Percentiles rank a stretch among this genome's conserved stretches.
phyloP scores from a whole-genome alignment of 2,329 filamentous ascomycete species.

The Trichoderma arundinaceum region DNA sequence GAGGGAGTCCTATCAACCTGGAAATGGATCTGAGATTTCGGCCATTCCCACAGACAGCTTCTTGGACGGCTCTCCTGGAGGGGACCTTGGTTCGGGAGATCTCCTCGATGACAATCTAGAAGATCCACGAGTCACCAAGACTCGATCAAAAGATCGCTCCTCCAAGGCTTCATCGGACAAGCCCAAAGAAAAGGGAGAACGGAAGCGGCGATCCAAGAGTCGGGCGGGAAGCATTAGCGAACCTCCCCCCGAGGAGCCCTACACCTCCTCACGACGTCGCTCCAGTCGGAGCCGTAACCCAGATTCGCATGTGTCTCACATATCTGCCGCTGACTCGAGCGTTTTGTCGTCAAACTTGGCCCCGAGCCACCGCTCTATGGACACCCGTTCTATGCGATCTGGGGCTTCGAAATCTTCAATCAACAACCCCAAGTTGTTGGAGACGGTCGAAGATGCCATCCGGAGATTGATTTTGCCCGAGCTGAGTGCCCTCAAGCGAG shows the following conservation, averaged over 20 bases:
- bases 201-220: conserved; percentile 55
- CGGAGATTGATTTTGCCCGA: conserved; percentile 88
- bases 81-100: conserved; percentile 41
- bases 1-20: conserved; percentile 65
- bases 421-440: conserved; percentile 88
- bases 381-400: conserved; percentile 59
- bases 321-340: conserved; percentile 61
- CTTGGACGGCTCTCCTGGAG: conserved; percentile 60
- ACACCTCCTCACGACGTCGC: conserved; percentile 52
- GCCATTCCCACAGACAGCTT: conserved; percentile 69
- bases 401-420: conserved; percentile 72
- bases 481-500: conserved; percentile 86
- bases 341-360: conserved; percentile 59
- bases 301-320: conserved; percentile 57
- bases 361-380: conserved; percentile 61
- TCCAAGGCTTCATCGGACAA: conserved; percentile 47
- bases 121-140: conserved; percentile 53
- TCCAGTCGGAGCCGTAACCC: conserved; percentile 56
- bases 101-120: conserved; percentile 49
- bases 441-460: conserved; percentile 93
- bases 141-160: conserved; percentile 51
- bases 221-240: conserved; percentile 58
- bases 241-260: conserved; percentile 53
- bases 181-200: conserved; percentile 56
- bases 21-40: conserved; percentile 84